Evolutionary conservation across 495 filamentous ascomycete genomes (phyloP).

Genomic region (Penicillium silybi): DNA sequence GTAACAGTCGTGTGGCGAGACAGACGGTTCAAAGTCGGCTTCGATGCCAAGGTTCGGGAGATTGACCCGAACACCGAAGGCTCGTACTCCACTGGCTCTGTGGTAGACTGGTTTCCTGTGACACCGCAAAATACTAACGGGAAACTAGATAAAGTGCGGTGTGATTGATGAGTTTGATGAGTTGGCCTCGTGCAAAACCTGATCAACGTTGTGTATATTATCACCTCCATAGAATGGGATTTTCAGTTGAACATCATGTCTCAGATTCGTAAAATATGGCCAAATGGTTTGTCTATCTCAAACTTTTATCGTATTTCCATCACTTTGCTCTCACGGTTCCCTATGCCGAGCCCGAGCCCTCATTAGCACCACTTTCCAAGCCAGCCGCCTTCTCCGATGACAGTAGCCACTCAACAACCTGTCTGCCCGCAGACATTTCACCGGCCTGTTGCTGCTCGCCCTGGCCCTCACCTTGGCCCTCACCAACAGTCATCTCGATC

Average conservation of each 20-base stretch:
- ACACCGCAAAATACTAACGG: conserved; percentile 4
- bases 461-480: conserved; percentile 14
- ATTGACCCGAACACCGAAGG: conserved; percentile 25
- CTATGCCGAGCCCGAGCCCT: conserved; percentile 21
- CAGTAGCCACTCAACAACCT: conserved; percentile 48
- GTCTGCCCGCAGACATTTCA: conserved; percentile 35
- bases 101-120: conserved; percentile 12
- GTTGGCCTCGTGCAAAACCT: background rate
- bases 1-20: conserved; percentile 85
- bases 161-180: conserved; percentile 20
- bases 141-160: conserved; percentile 20
- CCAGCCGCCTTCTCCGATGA: conserved; percentile 36
- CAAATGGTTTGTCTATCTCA: background rate
- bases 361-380: conserved; percentile 32
- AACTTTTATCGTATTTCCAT: conserved; percentile 3
- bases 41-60: conserved; percentile 73
- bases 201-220: conserved; percentile 9
- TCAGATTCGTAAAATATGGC: background rate
- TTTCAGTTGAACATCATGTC: background rate
- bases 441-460: conserved; percentile 15
- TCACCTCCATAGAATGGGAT: background rate
- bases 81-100: conserved; percentile 15
- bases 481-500: conserved; percentile 29
- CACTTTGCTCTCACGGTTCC: background rate
- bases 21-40: conserved; percentile 71